phyloP scores from a whole-genome alignment of 2,329 filamentous ascomycete species.

The Fusarium dimerum region DNA sequence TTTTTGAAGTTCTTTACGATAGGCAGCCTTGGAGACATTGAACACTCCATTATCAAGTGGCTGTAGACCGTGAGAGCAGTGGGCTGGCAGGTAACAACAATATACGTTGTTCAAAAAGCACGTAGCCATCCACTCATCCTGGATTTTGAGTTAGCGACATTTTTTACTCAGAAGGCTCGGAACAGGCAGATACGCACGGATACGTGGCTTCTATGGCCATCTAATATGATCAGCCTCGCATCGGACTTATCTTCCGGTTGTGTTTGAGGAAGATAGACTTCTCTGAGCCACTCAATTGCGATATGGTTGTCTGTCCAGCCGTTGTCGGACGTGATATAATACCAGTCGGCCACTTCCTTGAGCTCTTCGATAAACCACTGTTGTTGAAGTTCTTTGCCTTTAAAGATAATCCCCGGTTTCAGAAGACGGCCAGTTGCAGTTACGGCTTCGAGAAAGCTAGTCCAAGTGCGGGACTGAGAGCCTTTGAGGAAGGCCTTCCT shows the following conservation, averaged over 20 bases:
- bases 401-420: constrained; percentile 11
- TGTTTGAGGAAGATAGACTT: constrained; percentile 2
- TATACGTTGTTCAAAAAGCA: too few species aligned
- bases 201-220: constrained; percentile 6
- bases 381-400: constrained; percentile 9
- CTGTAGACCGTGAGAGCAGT: constrained; percentile 7
- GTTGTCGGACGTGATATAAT: constrained; percentile 7
- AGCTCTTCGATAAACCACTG: constrained; percentile 11
- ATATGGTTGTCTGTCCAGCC: constrained; percentile 9
- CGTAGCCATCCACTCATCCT: constrained; percentile 7
- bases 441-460: constrained; percentile 6
- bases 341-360: constrained; percentile 7
- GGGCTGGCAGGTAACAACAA: constrained; percentile 10
- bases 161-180: neutral
- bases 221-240: constrained; percentile 9
- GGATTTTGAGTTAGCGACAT: neutral
- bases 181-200: neutral
- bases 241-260: neutral
- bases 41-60: constrained; percentile 7
- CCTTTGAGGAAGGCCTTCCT: constrained; percentile 7
- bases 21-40: constrained; percentile 7
- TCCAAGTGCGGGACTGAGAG: constrained; percentile 7
- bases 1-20: constrained; percentile 5
- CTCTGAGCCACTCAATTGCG: constrained; percentile 3
- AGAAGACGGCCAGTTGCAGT: constrained; percentile 3